These are phyloP conservation scores for Tricholoma matsutake DNA, from an alignment of 768 basidiomycete species.

Conservation along the genomic window DNA sequence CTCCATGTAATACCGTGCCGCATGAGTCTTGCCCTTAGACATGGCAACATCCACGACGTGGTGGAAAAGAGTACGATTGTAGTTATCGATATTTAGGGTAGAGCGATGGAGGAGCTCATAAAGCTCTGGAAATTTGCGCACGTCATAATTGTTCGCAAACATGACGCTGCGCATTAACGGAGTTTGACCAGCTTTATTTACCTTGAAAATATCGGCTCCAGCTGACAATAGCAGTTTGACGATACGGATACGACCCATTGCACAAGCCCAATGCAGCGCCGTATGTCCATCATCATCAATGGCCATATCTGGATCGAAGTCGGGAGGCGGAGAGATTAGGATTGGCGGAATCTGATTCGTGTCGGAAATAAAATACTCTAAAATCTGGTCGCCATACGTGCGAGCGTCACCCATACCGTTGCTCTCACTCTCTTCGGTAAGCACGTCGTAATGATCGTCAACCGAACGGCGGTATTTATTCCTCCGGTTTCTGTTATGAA, in stretches of 20 bases:
- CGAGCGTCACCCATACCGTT: conserved; percentile 54
- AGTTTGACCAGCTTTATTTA: conserved; percentile 95
- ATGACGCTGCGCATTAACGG: conserved; percentile 98
- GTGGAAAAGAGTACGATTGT: conserved; percentile 96
- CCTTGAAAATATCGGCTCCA: conserved; percentile 95
- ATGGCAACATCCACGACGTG: conserved; percentile 97
- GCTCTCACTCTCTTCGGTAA: conserved; percentile 41
- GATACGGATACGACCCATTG: conserved; percentile 96
- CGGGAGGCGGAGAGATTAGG: conserved; percentile 81
- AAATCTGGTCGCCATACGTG: conserved; percentile 90
- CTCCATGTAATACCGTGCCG: conserved; percentile 98
- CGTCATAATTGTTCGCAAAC: conserved; percentile 99
- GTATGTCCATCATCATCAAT: conserved; percentile 99
- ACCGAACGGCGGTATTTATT: conserved; percentile 46
- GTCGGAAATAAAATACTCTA: conserved; percentile 99
- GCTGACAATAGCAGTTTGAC: conserved; percentile 92
- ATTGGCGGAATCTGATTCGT: conserved; percentile 86
- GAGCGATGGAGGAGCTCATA: conserved; percentile 97
- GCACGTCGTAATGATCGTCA: conserved; percentile 44
- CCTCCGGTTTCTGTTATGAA: conserved; percentile 36
- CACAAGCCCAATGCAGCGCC: conserved; percentile 96
- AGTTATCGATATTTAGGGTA: conserved; percentile 97
- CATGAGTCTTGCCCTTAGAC: conserved; percentile 96
- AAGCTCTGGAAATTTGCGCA: conserved; percentile 96
- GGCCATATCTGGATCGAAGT: conserved; percentile 93